phyloP scores from a whole-genome alignment of 2,329 filamentous ascomycete species.

The Trichophyton verrucosum region DNA sequence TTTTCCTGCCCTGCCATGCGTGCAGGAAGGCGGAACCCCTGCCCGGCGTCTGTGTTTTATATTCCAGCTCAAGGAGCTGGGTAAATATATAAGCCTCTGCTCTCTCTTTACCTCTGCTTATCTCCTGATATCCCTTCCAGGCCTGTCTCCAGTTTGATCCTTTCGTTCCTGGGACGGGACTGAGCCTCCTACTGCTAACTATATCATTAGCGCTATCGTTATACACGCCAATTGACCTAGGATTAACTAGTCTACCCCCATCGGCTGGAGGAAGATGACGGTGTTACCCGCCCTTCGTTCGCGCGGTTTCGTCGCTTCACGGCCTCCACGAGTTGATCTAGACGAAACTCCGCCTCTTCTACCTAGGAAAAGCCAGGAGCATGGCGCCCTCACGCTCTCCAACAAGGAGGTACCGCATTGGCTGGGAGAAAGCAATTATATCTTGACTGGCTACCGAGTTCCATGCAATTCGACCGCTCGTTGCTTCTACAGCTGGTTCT shows the following conservation, averaged over 20 bases:
- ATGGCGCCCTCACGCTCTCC: conserved; percentile 25
- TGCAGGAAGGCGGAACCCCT: neutral
- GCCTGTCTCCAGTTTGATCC: neutral
- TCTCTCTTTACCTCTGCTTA: too few species aligned
- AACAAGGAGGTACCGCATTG: conserved; percentile 42
- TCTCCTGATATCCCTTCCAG: neutral
- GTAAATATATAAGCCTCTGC: neutral
- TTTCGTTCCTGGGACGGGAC: neutral
- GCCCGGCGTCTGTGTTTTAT: neutral
- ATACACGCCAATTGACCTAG: neutral
- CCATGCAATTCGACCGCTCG: conserved; percentile 47
- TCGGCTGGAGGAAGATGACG: neutral
- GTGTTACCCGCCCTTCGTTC: neutral
- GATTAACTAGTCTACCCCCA: neutral
- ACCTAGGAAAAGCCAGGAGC: neutral
- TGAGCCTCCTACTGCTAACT: neutral
- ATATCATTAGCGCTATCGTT: neutral
- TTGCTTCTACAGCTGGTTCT: conserved; percentile 46
- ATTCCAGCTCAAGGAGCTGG: neutral
- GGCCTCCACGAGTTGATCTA: neutral
- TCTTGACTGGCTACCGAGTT: conserved; percentile 53
- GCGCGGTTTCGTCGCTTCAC: neutral
- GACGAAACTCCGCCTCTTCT: conserved; percentile 1
- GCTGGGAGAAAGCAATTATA: conserved; percentile 57
- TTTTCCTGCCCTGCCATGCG: neutral